Conservation (phyloP, 768 basidiomycete species). For the Leccinum variicolor region DNA sequence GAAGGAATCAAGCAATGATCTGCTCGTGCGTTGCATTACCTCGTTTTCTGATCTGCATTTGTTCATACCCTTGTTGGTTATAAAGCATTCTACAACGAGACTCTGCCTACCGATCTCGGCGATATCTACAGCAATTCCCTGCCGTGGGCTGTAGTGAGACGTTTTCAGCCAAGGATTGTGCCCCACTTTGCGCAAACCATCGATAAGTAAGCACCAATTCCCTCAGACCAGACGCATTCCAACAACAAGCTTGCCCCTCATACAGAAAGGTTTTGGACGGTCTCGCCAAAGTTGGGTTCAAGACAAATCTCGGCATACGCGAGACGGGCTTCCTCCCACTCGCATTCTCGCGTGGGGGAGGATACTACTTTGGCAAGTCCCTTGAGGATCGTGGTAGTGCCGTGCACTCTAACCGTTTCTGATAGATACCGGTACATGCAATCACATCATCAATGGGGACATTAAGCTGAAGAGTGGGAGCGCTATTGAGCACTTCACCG, state of each 20-base stretch:
- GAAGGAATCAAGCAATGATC: conserved; percentile 2
- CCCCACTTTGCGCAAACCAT: conserved; percentile 18
- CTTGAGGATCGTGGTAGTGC: too few species aligned
- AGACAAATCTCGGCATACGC: conserved; percentile 34
- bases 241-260: not conserved
- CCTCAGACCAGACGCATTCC: not conserved
- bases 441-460: conserved; percentile 42
- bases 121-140: conserved; percentile 18
- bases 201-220: conserved; percentile 19
- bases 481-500: conserved; percentile 28
- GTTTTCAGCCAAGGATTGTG: conserved; percentile 19
- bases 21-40: conserved; percentile 2
- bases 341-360: conserved; percentile 30
- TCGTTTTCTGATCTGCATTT: not conserved
- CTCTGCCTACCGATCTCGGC: conserved; percentile 20
- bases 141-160: conserved; percentile 11
- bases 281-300: conserved; percentile 37
- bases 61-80: not conserved
- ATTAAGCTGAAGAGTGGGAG: conserved; percentile 51
- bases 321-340: conserved; percentile 32
- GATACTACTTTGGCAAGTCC: conserved; percentile 39
- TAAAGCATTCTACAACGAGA: conserved; percentile 16
- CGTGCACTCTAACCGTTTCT: not conserved
- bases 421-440: conserved; percentile 38
- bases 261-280: conserved; percentile 36